Evolutionary conservation across 148 eudicot species (phyloP), one percentile per base, ranked within the genome.

Genomic region (Camellia sinensis): DNA sequence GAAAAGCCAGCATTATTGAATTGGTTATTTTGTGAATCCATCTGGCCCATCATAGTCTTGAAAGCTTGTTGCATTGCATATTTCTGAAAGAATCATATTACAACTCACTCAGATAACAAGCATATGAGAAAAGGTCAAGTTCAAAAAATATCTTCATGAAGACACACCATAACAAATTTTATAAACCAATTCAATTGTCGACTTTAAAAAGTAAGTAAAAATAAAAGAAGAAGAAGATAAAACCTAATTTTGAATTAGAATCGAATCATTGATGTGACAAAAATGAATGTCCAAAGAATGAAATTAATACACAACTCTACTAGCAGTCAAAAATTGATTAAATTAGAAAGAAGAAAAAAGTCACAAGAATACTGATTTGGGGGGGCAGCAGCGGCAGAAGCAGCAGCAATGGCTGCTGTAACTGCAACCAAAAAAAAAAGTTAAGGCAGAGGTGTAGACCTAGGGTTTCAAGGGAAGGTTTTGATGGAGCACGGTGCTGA

Each of bases 11-110:
- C 79, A 85, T 87, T 89, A 53, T 79, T 84, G 83, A 92, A 93
- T 83, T 91, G 99, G 82, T 86, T 96, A 85, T 92, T 91, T 74
- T 96, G 97, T 21, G 92, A 70, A 71, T 86, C 89, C 98, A 91
- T 91, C 86, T 91, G 97, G 73, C 89, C 89, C 90, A 90, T 87
- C 87, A 96, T 54, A 12, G 92, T 88, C 88, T 93, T 93, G 41
- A 91, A 80, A 73, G 95, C 92, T 87, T 91, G 97, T 85, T 96
- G 94, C 97, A 92, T 93, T 56, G 98, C 98, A 88, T 88, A 92
- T 79, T 96, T 90, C 99, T 96, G 94, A 78, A 86, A 85, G 37
- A 82, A 73, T 54, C 21, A 37, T 41, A 63, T 29, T n/a, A 75
- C n/a, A 71, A 60, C 44, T 59, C 1, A 13, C 70, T 71, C 17